Base-by-base conservation (phyloP, 2,329 filamentous ascomycete species). In the Colletotrichum lindemuthianum region DNA sequence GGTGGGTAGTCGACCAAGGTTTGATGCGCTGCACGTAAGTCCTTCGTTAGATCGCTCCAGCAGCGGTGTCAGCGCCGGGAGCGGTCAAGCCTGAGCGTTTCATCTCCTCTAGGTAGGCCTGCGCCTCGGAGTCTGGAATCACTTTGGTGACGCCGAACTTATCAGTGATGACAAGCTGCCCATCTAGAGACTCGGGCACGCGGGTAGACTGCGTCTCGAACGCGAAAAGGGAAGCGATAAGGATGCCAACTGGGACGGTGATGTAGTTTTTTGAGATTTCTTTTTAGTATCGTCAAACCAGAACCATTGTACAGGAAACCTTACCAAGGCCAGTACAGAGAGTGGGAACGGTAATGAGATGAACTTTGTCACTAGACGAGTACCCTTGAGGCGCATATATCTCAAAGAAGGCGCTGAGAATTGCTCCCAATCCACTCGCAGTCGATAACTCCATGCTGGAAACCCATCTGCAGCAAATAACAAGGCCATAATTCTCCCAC, bases 391-490 rank as follows among this genome's bases (percentile, higher is more conserved):
- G 67, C 1, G 61, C 59, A 51, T 78, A 79, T 8, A 75, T 64
- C 47, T 69, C 65, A 34, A 77, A 70, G 59, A 78, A 77, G 13
- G 72, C 69, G 1, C 69, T 69, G 10, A 79, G 68, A 37, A 79
- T 75, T 0, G 76, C 69, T 3, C 77, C 83, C 5, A 85, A 75
- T 59, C 83, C 83, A 72, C 83, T 82, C 48, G 84, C 78, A 52
- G 85, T 77, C 43, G 82, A 82, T 77, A 85, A 60, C 2, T 69
- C 69, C 61, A 73, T 71, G 50, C 73, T 70, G 3, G 66, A 71
- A 56, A 73, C 75, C 71, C 73, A 74, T 57, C 74, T 75, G 58
- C 71, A 74, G 45, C 69, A 64, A 12, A 67, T 45, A 1, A 70
- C 56, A 10, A 72, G 59, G 43, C 55, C 67, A 6, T 66, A 59